Evolutionary conservation across 176 grass and related monocot genomes (phyloP), one percentile per base, ranked within the genome.

Genomic region (Alopecurus myosuroides): DNA sequence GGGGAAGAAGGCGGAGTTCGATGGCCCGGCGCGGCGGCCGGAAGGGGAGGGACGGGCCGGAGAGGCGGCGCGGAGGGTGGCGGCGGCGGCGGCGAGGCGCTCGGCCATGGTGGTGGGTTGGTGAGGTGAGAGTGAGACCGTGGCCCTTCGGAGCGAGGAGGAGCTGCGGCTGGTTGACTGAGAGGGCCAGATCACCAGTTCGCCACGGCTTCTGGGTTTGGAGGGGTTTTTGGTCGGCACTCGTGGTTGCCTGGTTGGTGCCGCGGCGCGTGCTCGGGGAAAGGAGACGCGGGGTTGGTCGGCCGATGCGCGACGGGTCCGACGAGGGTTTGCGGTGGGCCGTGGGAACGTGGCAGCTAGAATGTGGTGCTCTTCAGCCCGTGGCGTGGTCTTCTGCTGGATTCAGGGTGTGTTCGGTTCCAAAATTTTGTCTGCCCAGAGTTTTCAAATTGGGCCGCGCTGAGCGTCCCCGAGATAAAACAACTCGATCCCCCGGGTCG

Each of bases 61-160:
- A 9, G 31, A n/a, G 25, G 73, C 79, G 76, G 83, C 52, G 57
- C 77, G 76, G 81, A 86, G 77, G 53, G 73, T 36, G 81, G 91
- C 45, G 77, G 85, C 71, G 77, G 85, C 77, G 35, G 94, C 87
- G 22, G 87, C 82, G 69, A 98, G 82, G 71, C 85, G 91, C 72
- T 88, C 87, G 79, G 95, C 83, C 95, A 98, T 98, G 78, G 82
- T 23, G 82, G 9, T 52, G 31, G 76, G 74, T 86, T 80, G 87
- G 81, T 87, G 77, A 74, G 44, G 29, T 22, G 53, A 20, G n/a
- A n/a, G n/a, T 44, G 6, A 36, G 48, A 67, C 19, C 36, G 64
- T 70, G 86, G 70, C 83, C 78, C 77, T 88, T 85, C 79, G 76
- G 71, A 68, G 76, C 56, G 17, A n/a, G 44, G 81, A 77, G 70